Base-by-base conservation (phyloP, 371 early-diverging fungal species). In the Batkoa obscura region DNA sequence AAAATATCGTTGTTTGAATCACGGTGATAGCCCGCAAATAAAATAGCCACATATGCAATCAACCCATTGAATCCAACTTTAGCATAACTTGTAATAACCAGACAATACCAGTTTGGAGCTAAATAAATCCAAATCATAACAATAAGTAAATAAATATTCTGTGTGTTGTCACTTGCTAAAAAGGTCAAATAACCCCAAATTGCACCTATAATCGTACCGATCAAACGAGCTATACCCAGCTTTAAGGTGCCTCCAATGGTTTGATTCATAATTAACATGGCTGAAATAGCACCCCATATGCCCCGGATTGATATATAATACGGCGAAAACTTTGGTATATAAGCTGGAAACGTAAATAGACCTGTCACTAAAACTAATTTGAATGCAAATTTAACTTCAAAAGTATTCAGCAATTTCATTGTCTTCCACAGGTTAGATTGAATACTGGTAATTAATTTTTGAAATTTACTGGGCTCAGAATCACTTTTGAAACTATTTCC, bases 211-310 rank as follows among this genome's bases (percentile, higher is more conserved):
- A 55, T 9, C n/a, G 55, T 55, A 9, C 55, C 55, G 12, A 42
- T 6, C 31, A 55, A 30, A 15, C 55, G 55, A 15, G 34, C 33
- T 17, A 43, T 3, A 4, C 55, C 55, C 15, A 55, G 12, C 31
- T 55, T 43, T 12, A 55, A 17, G 1, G 55, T 55, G 23, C 39
- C 55, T 15, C 55, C 55, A 4, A 55, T 31, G 6, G 55, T 42
- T 32, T 39, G 15, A 32, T 55, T 55, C 6, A 55, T 9, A 31
- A 55, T 42, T 3, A 55, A 38, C 10, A 55, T 13, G 5, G 43
- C 53, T 8, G 55, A 42, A 43, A 43, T 55, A 32, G 55, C 41
- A 43, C 43, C 55, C 55, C 55, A 55, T 33, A 34, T 17, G 3
- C 55, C 55, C 3, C 34, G 9, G 31, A 55, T 4, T 2, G 17